Base-by-base conservation (phyloP, 345 rosid genomes). In the Salix udensis region DNA sequence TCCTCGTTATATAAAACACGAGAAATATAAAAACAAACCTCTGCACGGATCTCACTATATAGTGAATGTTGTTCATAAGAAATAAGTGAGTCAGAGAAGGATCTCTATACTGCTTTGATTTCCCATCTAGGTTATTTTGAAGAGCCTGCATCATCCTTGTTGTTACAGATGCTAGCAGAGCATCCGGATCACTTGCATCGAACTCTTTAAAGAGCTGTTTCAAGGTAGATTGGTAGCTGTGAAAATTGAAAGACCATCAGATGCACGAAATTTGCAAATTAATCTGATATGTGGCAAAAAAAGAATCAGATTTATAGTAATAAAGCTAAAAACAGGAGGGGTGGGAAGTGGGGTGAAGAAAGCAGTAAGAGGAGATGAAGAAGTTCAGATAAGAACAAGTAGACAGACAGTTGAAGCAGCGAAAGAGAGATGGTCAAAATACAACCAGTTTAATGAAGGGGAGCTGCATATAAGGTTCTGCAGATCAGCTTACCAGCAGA, bases 101-200 rank as follows among this genome's bases (percentile, higher is more conserved):
- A 82, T 96, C 99, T 87, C 82, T 96, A 78, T 96, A 95, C 67
- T 93, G 99, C 83, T 89, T 95, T n/a, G 98, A 89, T 84, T 95
- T 95, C 66, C 97, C 96, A 76, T 96, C 98, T 64, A 96, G 85
- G 79, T 94, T 96, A 79, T 73, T 90, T 81, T 92, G 97, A 68
- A 96, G 92, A 76, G 95, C 98, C 67, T 87, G 91, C 94, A 96
- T 90, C 65, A 96, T 96, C 77, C 89, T 90, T 46, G 90, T 91
- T 36, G 99, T 96, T 39, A 94, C 85, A 60, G 80, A 31, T 78
- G 87, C 91, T 69, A 94, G 87, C 74, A 92, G 91, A 7, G 79
- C 48, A 31, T 90, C 93, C 4, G 96, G 89, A 77, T 91, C 88
- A 65, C 77, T 80, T 37, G 85, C 78, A 42, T 87, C 91, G 67